Percentiles rank a stretch among this genome's conserved stretches.
Conservation (phyloP, 2,329 filamentous ascomycete species). For the Fusarium miscanthi region DNA sequence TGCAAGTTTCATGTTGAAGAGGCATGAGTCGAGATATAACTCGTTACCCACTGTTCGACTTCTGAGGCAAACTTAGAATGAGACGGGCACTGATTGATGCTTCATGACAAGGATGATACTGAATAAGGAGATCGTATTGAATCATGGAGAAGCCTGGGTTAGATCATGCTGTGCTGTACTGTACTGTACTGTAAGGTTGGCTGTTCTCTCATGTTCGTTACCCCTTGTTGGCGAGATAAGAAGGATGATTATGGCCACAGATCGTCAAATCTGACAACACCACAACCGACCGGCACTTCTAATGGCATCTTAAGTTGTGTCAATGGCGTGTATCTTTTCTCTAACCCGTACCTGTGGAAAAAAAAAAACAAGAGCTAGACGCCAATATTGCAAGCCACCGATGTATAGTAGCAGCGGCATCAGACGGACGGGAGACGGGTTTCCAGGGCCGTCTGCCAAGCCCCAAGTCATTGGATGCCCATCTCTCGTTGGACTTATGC, state of each 20-base stretch:
- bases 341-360: background rate
- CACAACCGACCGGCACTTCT: background rate
- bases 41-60: slow-evolving; percentile 26
- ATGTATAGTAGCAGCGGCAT: slow-evolving; percentile 4
- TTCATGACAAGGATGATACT: slow-evolving; percentile 17
- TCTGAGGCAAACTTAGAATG: slow-evolving; percentile 23
- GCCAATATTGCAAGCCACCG: slow-evolving; percentile 23
- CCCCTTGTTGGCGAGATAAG: slow-evolving; percentile 6
- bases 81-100: slow-evolving; percentile 8
- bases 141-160: background rate
- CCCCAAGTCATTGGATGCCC: slow-evolving; percentile 20
- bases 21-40: slow-evolving; percentile 10
- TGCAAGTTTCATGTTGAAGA: slow-evolving; percentile 18
- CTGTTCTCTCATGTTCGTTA: background rate
- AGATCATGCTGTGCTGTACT: background rate
- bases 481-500: slow-evolving; percentile 17
- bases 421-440: slow-evolving; percentile 16
- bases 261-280: slow-evolving; percentile 5
- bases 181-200: background rate
- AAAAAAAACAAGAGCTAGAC: slow-evolving; percentile 3
- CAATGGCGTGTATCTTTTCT: slow-evolving; percentile 6
- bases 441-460: slow-evolving; percentile 33
- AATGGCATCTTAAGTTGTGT: background rate
- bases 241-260: background rate
- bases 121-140: background rate